These are phyloP conservation scores for Bipolaris sorokiniana DNA, from an alignment of 2,329 filamentous ascomycete species.

Conservation along the genomic window DNA sequence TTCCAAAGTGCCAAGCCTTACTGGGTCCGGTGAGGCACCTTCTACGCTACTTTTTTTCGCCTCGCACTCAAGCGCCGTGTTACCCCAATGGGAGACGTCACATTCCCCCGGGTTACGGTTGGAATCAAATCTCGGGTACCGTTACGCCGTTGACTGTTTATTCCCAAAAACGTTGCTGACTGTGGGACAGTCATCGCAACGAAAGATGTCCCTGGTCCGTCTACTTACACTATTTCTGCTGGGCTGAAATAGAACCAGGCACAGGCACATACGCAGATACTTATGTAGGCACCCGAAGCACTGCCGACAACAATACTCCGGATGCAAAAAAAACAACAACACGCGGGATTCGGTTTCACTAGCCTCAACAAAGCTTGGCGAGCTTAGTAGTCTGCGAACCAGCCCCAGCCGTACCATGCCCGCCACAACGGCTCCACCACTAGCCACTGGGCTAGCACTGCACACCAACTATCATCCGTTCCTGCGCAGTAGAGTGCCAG, in stretches of 20 bases:
- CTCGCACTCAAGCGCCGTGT: constrained; percentile 6
- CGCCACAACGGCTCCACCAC: background rate
- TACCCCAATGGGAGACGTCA: constrained; percentile 2
- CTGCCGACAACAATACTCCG: background rate
- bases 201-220: no score
- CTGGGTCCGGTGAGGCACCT: constrained; percentile 17
- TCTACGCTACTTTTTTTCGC: constrained; percentile 6
- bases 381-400: constrained; percentile 5
- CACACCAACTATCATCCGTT: background rate
- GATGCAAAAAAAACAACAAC: background rate
- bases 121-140: background rate
- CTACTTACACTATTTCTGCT: no score
- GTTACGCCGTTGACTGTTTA: background rate
- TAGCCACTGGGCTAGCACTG: constrained; percentile 1
- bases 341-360: constrained; percentile 1
- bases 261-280: background rate
- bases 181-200: background rate
- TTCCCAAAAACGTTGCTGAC: background rate
- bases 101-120: constrained; percentile 3
- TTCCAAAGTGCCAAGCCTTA: constrained; percentile 2
- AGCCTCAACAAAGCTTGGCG: constrained; percentile 3
- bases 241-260: background rate
- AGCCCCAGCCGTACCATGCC: constrained; percentile 7
- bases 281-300: no score
- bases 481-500: background rate